These are phyloP conservation scores for Theobroma grandiflorum DNA, from an alignment of 441 rosid genomes.

Conservation along the genomic window DNA sequence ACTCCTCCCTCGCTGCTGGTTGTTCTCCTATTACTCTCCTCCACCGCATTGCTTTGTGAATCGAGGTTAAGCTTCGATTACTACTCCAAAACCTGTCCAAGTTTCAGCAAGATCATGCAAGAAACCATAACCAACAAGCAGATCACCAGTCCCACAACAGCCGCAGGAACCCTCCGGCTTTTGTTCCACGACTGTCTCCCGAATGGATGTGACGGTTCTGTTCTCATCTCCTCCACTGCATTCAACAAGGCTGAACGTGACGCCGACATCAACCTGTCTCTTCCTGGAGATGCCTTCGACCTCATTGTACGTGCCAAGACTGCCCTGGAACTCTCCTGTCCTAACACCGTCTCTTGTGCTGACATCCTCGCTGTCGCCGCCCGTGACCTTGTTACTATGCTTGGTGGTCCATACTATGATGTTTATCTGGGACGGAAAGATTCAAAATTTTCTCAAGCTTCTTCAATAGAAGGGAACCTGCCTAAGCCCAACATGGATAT, in stretches of 20 bases:
- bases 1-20: slow-evolving; percentile 17
- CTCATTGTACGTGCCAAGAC: slow-evolving; percentile 70
- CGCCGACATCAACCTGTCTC: slow-evolving; percentile 74
- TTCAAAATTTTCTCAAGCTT: slow-evolving; percentile 46
- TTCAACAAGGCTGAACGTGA: slow-evolving; percentile 72
- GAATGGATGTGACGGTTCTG: slow-evolving; percentile 68
- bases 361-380: slow-evolving; percentile 70
- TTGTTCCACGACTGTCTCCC: slow-evolving; percentile 70
- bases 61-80: slow-evolving; percentile 49
- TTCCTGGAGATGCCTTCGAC: slow-evolving; percentile 82
- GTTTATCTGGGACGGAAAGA: slow-evolving; percentile 68
- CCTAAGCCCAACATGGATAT: slow-evolving; percentile 61
- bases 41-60: slow-evolving; percentile 29
- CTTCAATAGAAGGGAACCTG: slow-evolving; percentile 45
- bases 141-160: slow-evolving; percentile 71
- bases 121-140: slow-evolving; percentile 70
- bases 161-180: slow-evolving; percentile 69
- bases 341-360: slow-evolving; percentile 71
- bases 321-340: slow-evolving; percentile 75
- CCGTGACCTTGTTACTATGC: slow-evolving; percentile 64
- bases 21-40: slow-evolving; percentile 36
- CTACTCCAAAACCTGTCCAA: slow-evolving; percentile 65
- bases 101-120: slow-evolving; percentile 56
- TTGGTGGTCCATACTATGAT: slow-evolving; percentile 70
- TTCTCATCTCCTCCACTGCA: slow-evolving; percentile 59